Conservation (phyloP, 2,329 filamentous ascomycete genomes). For the Ambrosiella xylebori region DNA sequence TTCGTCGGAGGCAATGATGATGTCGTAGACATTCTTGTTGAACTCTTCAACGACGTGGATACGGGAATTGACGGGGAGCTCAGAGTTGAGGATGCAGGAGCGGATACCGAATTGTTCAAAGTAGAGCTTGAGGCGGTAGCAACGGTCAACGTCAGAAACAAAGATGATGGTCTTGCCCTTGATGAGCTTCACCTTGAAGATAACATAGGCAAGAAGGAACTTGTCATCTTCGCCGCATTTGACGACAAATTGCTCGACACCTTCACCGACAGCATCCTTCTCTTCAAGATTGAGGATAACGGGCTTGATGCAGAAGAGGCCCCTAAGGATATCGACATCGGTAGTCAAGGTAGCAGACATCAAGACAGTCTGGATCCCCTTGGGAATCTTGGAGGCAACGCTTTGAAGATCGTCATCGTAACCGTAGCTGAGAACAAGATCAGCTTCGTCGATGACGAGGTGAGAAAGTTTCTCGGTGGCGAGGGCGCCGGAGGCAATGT, state of each 20-base stretch:
- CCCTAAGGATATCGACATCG: constrained; percentile 72
- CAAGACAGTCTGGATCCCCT: constrained; percentile 74
- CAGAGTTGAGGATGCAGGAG: constrained; percentile 84
- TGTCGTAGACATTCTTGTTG: constrained; percentile 92
- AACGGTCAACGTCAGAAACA: constrained; percentile 70
- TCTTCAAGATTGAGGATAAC: constrained; percentile 59
- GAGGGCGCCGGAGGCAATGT: constrained; percentile 47
- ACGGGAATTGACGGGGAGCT: constrained; percentile 80
- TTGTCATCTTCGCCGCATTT: constrained; percentile 94
- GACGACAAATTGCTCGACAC: constrained; percentile 73
- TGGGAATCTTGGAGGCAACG: constrained; percentile 60
- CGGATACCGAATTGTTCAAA: constrained; percentile 94
- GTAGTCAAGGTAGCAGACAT: constrained; percentile 86
- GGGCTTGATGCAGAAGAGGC: constrained; percentile 69
- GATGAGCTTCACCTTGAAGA: constrained; percentile 58
- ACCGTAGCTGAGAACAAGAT: constrained; percentile 82
- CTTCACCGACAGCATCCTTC: constrained; percentile 60
- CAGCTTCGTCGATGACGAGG: constrained; percentile 84
- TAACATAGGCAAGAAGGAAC: constrained; percentile 53
- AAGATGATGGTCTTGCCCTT: constrained; percentile 67
- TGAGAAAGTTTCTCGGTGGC: constrained; percentile 54
- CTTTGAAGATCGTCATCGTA: constrained; percentile 80
- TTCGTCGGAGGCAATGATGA: constrained; percentile 91
- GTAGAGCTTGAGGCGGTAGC: constrained; percentile 85
- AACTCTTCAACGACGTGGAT: constrained; percentile 95